A percentile compares a stretch with the other conserved stretches of the same genome.
phyloP scores from a whole-genome alignment of 2,329 filamentous ascomycete genomes.

The Tolypocladium nubicola region DNA sequence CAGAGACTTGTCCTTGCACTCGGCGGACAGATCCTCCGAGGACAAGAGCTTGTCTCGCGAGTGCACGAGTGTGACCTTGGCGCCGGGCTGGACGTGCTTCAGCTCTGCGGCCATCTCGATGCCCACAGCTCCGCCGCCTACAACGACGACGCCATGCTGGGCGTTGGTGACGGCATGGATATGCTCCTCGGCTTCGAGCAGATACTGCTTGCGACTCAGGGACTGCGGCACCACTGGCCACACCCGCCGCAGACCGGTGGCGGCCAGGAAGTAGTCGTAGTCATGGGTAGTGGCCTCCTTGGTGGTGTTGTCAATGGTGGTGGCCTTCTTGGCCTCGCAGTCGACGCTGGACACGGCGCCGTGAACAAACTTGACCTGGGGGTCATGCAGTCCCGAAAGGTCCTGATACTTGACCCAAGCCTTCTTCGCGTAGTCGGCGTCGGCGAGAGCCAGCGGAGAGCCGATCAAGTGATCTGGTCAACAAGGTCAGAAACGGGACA shows the following conservation, averaged over 20 bases:
- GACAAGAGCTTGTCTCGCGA: slow-evolving; percentile 61
- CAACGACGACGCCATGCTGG: slow-evolving; percentile 51
- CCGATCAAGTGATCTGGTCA: slow-evolving; percentile 62
- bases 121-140: slow-evolving; percentile 71
- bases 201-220: slow-evolving; percentile 48
- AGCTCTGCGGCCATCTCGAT: slow-evolving; percentile 76
- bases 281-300: slow-evolving; percentile 28
- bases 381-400: slow-evolving; percentile 53
- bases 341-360: slow-evolving; percentile 54
- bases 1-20: slow-evolving; percentile 53
- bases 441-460: slow-evolving; percentile 60
- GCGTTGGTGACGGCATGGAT: slow-evolving; percentile 43
- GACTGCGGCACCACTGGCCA: slow-evolving; percentile 67
- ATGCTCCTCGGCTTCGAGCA: slow-evolving; percentile 50
- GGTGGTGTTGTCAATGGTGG: slow-evolving; percentile 38
- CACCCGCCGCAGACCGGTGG: slow-evolving; percentile 56
- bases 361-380: slow-evolving; percentile 53
- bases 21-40: slow-evolving; percentile 59
- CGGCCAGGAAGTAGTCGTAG: slow-evolving; percentile 70
- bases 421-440: slow-evolving; percentile 50
- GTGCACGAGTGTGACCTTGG: slow-evolving; percentile 64
- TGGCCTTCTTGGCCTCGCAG: slow-evolving; percentile 45
- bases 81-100: slow-evolving; percentile 53
- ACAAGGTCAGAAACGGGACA: slow-evolving; percentile 1
- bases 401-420: slow-evolving; percentile 62